phyloP scores from a whole-genome alignment of 1,284 basidiomycete species.

The Meripilus lineatus region DNA sequence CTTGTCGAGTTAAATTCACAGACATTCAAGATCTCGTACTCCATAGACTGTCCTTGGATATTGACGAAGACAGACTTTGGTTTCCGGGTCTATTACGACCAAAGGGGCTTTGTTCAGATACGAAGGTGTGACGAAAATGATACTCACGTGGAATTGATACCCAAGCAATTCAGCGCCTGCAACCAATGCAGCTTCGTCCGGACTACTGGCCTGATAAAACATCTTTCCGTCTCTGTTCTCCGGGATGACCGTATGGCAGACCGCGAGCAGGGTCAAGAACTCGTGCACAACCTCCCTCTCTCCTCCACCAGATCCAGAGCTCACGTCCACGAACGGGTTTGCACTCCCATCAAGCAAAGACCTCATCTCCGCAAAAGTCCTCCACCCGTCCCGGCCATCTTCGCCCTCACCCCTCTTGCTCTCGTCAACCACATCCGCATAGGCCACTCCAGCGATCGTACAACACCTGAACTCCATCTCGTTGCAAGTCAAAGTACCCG shows the following conservation, averaged over 20 bases:
- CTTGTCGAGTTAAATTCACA: constrained; percentile 99
- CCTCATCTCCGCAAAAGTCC: constrained; percentile 72
- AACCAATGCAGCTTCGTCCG: constrained; percentile 96
- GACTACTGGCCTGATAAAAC: constrained; percentile 94
- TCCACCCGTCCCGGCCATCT: constrained; percentile 68
- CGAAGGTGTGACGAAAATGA: constrained; percentile 2
- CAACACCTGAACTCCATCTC: constrained; percentile 98
- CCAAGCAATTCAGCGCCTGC: constrained; percentile 91
- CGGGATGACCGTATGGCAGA: constrained; percentile 99
- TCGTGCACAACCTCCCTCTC: constrained; percentile 68
- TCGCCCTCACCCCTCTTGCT: constrained; percentile 60
- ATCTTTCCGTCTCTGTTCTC: constrained; percentile 84
- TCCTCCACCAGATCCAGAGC: constrained; percentile 24
- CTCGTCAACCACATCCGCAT: constrained; percentile 88
- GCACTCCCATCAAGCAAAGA: constrained; percentile 41
- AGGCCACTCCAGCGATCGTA: constrained; percentile 84
- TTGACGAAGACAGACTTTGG: constrained; percentile 93
- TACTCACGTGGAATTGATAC: constrained; percentile 87
- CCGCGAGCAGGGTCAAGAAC: constrained; percentile 88
- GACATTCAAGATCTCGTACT: constrained; percentile 93
- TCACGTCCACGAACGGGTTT: constrained; percentile 53
- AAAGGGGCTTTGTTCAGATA: constrained; percentile 3
- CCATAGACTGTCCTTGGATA: constrained; percentile 65
- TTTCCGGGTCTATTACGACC: constrained; percentile 74
- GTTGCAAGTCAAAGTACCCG: constrained; percentile 94